phyloP scores from a whole-genome alignment of 768 basidiomycete genomes.

The Mycena floridula region DNA sequence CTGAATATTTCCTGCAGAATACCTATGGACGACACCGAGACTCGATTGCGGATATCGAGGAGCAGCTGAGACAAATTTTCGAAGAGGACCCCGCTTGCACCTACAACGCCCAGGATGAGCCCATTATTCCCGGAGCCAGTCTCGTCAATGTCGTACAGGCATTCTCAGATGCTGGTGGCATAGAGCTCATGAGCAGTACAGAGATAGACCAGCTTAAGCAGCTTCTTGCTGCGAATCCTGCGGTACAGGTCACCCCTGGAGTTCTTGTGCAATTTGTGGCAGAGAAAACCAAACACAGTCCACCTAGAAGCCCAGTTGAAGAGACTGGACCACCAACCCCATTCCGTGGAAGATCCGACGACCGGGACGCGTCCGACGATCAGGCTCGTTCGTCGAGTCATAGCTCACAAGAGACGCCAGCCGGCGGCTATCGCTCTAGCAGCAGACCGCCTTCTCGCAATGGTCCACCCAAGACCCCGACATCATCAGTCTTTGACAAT shows the following conservation, averaged over 20 bases:
- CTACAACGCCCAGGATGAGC: slow-evolving; percentile 51
- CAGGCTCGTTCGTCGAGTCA: slow-evolving; percentile 54
- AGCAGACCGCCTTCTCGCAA: slow-evolving; percentile 47
- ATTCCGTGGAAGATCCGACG: slow-evolving; percentile 33
- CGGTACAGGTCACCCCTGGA: slow-evolving; percentile 63
- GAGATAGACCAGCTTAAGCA: slow-evolving; percentile 57
- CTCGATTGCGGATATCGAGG: slow-evolving; percentile 66
- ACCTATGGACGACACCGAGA: slow-evolving; percentile 59
- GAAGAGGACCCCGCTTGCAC: slow-evolving; percentile 55
- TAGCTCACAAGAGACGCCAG: slow-evolving; percentile 41
- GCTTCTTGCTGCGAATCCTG: slow-evolving; percentile 53
- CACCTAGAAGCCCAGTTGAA: slow-evolving; percentile 32
- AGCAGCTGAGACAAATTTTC: slow-evolving; percentile 64
- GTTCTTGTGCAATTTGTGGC: slow-evolving; percentile 63
- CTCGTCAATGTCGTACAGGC: slow-evolving; percentile 64
- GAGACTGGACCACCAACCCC: slow-evolving; percentile 28
- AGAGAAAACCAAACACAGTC: slow-evolving; percentile 43
- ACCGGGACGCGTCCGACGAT: slow-evolving; percentile 25
- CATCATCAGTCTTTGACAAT: slow-evolving; percentile 62
- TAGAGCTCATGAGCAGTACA: slow-evolving; percentile 56
- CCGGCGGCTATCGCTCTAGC: slow-evolving; percentile 20
- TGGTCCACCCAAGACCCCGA: slow-evolving; percentile 48
- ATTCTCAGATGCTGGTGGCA: slow-evolving; percentile 51
- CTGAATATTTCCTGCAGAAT: neutral
- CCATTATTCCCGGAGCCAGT: slow-evolving; percentile 64